A percentile compares a stretch with the other conserved stretches of the same genome.
These are phyloP conservation scores for Boletus bicolor DNA, from an alignment of 768 basidiomycete genomes.

Conservation along the genomic window DNA sequence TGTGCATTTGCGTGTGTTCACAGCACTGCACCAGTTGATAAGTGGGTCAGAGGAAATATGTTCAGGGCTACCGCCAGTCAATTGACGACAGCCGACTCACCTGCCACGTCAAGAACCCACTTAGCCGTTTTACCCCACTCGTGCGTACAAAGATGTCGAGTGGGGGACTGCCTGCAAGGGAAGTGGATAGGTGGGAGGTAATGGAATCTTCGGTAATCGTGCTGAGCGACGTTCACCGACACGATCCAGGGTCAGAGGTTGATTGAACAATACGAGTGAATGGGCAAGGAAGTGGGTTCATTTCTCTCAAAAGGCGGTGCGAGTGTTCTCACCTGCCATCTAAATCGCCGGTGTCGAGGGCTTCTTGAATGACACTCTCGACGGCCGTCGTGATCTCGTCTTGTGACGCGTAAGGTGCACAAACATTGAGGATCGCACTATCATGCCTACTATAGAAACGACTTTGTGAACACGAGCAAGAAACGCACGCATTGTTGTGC, in stretches of 20 bases:
- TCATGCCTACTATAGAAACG: not conserved
- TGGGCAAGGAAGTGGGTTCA: not conserved
- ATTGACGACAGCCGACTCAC: slow-evolving; percentile 39
- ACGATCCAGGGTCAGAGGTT: not conserved
- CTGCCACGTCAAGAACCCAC: slow-evolving; percentile 94
- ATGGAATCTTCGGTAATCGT: slow-evolving; percentile 67
- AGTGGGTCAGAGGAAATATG: not conserved
- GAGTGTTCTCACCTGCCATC: slow-evolving; percentile 24
- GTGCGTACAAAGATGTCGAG: slow-evolving; percentile 90
- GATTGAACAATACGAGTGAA: slow-evolving; percentile 1
- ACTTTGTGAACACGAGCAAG: not conserved
- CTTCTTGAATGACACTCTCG: slow-evolving; percentile 30
- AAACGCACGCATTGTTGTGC: slow-evolving; percentile 61
- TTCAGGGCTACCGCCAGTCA: not conserved
- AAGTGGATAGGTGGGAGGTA: slow-evolving; percentile 63
- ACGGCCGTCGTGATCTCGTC: slow-evolving; percentile 90
- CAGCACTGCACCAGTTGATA: slow-evolving; percentile 49
- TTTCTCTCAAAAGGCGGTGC: too few species aligned
- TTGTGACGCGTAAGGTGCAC: slow-evolving; percentile 87
- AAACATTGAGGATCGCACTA: slow-evolving; percentile 87
- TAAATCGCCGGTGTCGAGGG: slow-evolving; percentile 31
- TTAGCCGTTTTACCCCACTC: slow-evolving; percentile 65
- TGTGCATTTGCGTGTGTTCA: slow-evolving; percentile 85
- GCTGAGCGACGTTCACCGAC: slow-evolving; percentile 21
- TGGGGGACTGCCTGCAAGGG: slow-evolving; percentile 64